A percentile compares a stretch with the other conserved stretches of the same genome.
Evolutionary conservation across 2,329 filamentous ascomycete species (phyloP).

Genomic region (Triangularia verruculosa): DNA sequence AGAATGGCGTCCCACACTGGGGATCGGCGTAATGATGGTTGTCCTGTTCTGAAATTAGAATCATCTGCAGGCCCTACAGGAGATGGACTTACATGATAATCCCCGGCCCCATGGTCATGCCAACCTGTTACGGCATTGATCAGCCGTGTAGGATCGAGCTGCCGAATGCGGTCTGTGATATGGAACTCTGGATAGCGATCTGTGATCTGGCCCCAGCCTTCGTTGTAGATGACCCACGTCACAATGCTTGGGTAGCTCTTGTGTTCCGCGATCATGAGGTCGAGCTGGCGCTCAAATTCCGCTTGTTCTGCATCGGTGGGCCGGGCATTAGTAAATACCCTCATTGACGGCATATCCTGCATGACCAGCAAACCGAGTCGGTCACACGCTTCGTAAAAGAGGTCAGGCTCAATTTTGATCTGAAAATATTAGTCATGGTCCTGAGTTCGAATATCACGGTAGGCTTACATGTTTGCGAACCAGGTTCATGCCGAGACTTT

Average conservation of each 20-base stretch:
- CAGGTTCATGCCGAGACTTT: constrained; percentile 67
- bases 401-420: constrained; percentile 65
- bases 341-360: constrained; percentile 68
- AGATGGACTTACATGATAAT: constrained; percentile 46
- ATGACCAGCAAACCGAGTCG: constrained; percentile 63
- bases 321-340: constrained; percentile 32
- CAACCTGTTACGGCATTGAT: constrained; percentile 64
- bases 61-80: background rate
- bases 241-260: constrained; percentile 64
- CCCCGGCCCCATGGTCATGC: constrained; percentile 65
- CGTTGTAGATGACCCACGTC: constrained; percentile 68
- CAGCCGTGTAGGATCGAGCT: constrained; percentile 61
- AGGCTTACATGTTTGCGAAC: constrained; percentile 63
- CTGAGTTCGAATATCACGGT: background rate
- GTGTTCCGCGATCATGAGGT: constrained; percentile 59
- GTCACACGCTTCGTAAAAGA: constrained; percentile 68
- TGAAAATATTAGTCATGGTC: constrained; percentile 19
- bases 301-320: constrained; percentile 51
- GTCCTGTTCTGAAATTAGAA: constrained; percentile 41
- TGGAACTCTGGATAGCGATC: constrained; percentile 53
- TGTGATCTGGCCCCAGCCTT: constrained; percentile 65
- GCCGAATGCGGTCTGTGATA: constrained; percentile 53
- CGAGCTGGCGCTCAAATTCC: constrained; percentile 64
- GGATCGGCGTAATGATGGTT: constrained; percentile 71
- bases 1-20: constrained; percentile 68